Base-by-base conservation (phyloP, 2,329 filamentous ascomycete species). In the Aspergillus sergii region DNA sequence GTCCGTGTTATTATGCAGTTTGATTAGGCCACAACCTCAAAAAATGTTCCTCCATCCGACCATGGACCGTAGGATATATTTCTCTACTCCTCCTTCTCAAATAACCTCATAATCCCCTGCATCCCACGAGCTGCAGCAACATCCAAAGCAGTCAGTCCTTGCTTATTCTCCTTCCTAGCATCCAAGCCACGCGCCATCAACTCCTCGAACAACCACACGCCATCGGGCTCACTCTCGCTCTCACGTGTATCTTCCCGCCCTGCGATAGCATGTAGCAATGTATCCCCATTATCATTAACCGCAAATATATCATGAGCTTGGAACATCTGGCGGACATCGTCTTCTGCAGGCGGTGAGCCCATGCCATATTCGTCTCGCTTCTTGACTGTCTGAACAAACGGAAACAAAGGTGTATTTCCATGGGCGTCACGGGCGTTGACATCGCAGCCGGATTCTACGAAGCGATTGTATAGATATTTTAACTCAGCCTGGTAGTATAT, bases 101-200 rank as follows among this genome's bases (percentile, higher is more conserved):
- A 23, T 0, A 46, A 7, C 8, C 19, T 41, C 39, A 41, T 46
- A 3, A 23, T 46, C 43, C 43, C 43, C n/a, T 46, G 43, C 43
- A 23, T 46, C 21, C 11, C 43, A 46, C 39, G 39, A n/a, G 39
- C 39, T 41, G 39, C 39, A n/a, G 39, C 39, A 4, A 41, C 19
- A 41, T 41, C 39, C 39, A 41, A 41, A 19, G 65, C 57, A 50
- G 54, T 66, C 14, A 59, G 46, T 5, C 65, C 63, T 32, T 65
- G 48, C 21, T 56, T 63, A 54, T 66, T 65, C 43, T 65, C 65
- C 39, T 41, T 28, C 45, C 34, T 30, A 4, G 65, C 55, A 58
- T 61, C 54, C 14, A 66, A 16, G 8, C 59, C 64, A 34, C 34
- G 5, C 43, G 54, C 56, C 32, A 62, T 28, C 16, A 61, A 51